Conservation (phyloP, 805 yeast species). For the Metschnikowia lunata region DNA sequence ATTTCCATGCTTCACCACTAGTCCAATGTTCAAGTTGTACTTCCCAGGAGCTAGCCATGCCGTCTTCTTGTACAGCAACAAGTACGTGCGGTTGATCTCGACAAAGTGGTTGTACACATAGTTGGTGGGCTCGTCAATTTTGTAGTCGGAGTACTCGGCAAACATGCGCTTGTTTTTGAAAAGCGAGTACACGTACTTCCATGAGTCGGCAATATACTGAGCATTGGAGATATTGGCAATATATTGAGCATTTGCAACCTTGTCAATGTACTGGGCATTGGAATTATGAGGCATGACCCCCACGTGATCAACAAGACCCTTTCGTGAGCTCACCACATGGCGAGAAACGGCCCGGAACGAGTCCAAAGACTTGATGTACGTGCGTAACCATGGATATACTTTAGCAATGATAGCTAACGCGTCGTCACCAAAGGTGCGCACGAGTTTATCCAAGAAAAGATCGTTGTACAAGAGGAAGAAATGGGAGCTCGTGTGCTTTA, state of each 20-base stretch:
- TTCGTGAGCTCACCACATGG: slow-evolving; percentile 23
- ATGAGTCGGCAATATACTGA: slow-evolving; percentile 45
- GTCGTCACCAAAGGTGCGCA: slow-evolving; percentile 35
- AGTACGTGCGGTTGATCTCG: slow-evolving; percentile 47
- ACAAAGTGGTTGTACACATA: slow-evolving; percentile 42
- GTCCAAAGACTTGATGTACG: slow-evolving; percentile 39
- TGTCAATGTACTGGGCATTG: not conserved
- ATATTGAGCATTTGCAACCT: too few species aligned
- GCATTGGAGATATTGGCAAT: not conserved
- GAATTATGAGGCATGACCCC: not conserved
- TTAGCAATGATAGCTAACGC: slow-evolving; percentile 27
- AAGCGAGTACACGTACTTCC: slow-evolving; percentile 50
- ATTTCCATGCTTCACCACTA: slow-evolving; percentile 48
- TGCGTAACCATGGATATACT: slow-evolving; percentile 35
- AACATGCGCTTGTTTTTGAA: slow-evolving; percentile 49
- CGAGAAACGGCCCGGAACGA: slow-evolving; percentile 28
- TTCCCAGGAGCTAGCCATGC: slow-evolving; percentile 46
- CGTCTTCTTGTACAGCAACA: slow-evolving; percentile 42
- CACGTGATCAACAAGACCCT: slow-evolving; percentile 24
- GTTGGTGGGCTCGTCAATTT: slow-evolving; percentile 46
- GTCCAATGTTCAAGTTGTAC: slow-evolving; percentile 49
- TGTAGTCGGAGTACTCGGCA: slow-evolving; percentile 43
- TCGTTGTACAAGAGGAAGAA: slow-evolving; percentile 51
- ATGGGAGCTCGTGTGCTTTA: slow-evolving; percentile 34
- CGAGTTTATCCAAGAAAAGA: slow-evolving; percentile 37